Evolutionary conservation across 768 basidiomycete species (phyloP).

Genomic region (Pulveroboletus frians): DNA sequence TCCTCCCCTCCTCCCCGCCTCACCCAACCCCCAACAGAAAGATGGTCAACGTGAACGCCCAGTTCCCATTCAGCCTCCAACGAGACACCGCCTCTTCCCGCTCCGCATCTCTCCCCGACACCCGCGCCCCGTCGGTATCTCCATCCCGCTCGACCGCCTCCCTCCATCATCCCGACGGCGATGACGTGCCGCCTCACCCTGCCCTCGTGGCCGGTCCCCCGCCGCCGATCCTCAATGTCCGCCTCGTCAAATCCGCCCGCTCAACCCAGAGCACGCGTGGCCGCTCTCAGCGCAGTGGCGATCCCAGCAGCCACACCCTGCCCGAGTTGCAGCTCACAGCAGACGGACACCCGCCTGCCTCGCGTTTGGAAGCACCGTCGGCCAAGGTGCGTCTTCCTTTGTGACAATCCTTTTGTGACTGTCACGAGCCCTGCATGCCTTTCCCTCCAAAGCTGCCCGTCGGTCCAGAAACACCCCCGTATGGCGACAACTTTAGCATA

Average conservation of each 20-base stretch:
- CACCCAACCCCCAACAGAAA: slow-evolving; percentile 36
- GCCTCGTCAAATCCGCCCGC: slow-evolving; percentile 18
- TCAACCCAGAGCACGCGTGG: slow-evolving; percentile 18
- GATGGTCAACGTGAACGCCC: slow-evolving; percentile 66
- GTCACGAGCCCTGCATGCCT: slow-evolving; percentile 5
- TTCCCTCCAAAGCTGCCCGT: slow-evolving; percentile 8
- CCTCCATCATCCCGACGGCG: slow-evolving; percentile 14
- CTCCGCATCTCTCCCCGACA: slow-evolving; percentile 22
- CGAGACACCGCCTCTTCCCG: slow-evolving; percentile 23
- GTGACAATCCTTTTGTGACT: not conserved
- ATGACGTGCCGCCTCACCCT: slow-evolving; percentile 13
- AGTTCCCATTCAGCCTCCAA: slow-evolving; percentile 57
- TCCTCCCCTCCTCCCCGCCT: not conserved
- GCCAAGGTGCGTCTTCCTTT: slow-evolving; percentile 14
- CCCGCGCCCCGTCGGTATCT: slow-evolving; percentile 19
- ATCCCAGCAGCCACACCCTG: slow-evolving; percentile 6
- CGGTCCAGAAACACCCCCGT: slow-evolving; percentile 9
- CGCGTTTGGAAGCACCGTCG: slow-evolving; percentile 2
- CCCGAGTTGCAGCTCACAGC: not conserved
- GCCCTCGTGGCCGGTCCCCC: slow-evolving; percentile 1
- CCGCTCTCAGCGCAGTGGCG: slow-evolving; percentile 14
- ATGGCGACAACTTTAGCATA: slow-evolving; percentile 26
- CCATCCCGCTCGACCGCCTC: slow-evolving; percentile 22
- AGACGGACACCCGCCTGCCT: not conserved
- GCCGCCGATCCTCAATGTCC: slow-evolving; percentile 19